Evolutionary conservation across 345 rosid species (phyloP).

Genomic region (Cardamine occulta): DNA sequence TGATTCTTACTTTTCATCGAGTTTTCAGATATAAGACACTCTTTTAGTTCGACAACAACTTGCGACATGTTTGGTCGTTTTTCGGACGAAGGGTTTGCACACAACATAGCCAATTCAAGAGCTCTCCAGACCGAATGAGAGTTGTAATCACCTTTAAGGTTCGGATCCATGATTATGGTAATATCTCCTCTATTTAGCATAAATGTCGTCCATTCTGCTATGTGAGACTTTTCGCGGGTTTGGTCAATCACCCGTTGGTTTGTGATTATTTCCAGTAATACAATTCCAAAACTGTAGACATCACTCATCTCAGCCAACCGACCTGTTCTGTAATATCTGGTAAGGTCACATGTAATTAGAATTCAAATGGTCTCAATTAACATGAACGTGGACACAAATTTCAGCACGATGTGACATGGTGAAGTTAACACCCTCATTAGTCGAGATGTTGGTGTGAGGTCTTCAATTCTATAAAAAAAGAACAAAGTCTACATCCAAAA

Average conservation of each 20-base stretch:
- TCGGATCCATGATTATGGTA: slow-evolving; percentile 49
- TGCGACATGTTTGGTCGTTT: slow-evolving; percentile 51
- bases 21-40: slow-evolving; percentile 35
- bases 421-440: too few relatives aligned
- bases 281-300: slow-evolving; percentile 58
- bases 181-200: slow-evolving; percentile 49
- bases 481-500: too few relatives aligned
- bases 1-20: not conserved
- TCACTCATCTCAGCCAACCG: slow-evolving; percentile 50
- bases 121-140: slow-evolving; percentile 48
- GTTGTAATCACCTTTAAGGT: slow-evolving; percentile 33
- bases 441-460: too few relatives aligned
- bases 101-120: slow-evolving; percentile 52
- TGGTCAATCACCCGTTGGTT: slow-evolving; percentile 46
- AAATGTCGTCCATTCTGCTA: slow-evolving; percentile 44
- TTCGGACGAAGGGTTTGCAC: slow-evolving; percentile 31
- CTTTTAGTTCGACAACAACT: slow-evolving; percentile 41
- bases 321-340: slow-evolving; percentile 15
- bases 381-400: too few relatives aligned
- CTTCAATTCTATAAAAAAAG: too few relatives aligned
- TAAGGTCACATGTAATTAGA: too few relatives aligned
- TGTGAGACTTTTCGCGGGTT: slow-evolving; percentile 27
- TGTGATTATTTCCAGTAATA: slow-evolving; percentile 55
- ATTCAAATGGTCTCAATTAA: too few relatives aligned
- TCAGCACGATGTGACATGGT: too few relatives aligned